Evolutionary conservation across 768 basidiomycete genomes (phyloP), one percentile per base, ranked within the genome.

Genomic region (Filobasidium floriforme): DNA sequence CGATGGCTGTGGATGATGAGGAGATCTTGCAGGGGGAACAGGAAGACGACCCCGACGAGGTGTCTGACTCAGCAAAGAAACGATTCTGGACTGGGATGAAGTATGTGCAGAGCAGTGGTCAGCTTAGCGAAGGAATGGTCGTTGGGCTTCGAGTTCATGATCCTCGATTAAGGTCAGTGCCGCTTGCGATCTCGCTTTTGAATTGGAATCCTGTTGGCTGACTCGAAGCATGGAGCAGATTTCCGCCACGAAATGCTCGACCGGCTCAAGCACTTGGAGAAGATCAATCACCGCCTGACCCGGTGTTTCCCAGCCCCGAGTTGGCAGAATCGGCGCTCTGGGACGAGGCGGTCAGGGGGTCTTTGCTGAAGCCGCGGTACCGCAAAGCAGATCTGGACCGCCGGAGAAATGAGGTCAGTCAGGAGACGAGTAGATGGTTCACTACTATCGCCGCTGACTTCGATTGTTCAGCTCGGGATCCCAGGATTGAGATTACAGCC

Each of bases 361-460:
- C 73, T 6, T 76, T 91, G 9, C 80, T 81, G 52, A 85, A 83
- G 62, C 88, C 88, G 0, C 83, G 82, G 28, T 92, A 84, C 78
- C 87, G 85, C 76, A 91, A 92, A 79, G 86, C 87, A 71, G 89
- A 94, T 68, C 77, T 98, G 19, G 93, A 99, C 68, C 83, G 85
- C n/a, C 83, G 94, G 52, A 83, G 89, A 15, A 82, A 87, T 11
- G 83, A 88, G 80, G 92, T 89, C 72, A 63, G 75, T 66, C n/a
- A n/a, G n/a, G 67, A 26, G 28, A 15, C 11, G 18, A 3, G 22
- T 12, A 14, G 46, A 3, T 12, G 46, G 46, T 49, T 49, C 14
- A 22, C 46, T 5, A 5, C 5, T 3, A 3, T 49, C 6, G 43
- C 28, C 51, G 1, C 32, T 19, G 7, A 43, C 26, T 40, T 7